Evolutionary conservation across 768 basidiomycete genomes (phyloP), one percentile per base, ranked within the genome.

Genomic region (Panaeolus cyanescens): DNA sequence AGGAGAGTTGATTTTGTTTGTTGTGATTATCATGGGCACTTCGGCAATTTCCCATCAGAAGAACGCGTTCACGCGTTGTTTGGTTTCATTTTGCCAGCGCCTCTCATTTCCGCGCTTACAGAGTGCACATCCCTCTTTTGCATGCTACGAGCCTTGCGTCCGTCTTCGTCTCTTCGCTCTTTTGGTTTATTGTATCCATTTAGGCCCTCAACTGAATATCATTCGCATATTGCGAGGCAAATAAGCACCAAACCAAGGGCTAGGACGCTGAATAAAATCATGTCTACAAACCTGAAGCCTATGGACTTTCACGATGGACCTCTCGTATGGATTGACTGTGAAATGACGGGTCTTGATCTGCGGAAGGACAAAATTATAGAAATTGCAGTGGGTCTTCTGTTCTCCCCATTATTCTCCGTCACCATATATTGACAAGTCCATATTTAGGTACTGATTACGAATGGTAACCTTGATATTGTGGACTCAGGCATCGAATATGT

Each of bases 261-360:
- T 12, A 22, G 22, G 32, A 39, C 32, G 50, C 37, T 17, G 19
- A 20, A 37, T 56, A 55, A 20, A 34, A 57, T 40, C 28, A 64
- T 63, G 62, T 58, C 65, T 22, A 37, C 19, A 31, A 63, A n/a
- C n/a, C n/a, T n/a, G n/a, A n/a, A 59, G 62, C 64, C 67, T 31
- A 64, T 73, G 31, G 71, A 77, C 59, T 83, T 80, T 57, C 64
- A 72, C n/a, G 84, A 83, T 32, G 88, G 89, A 0, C 90, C 91
- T 9, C 74, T 93, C 59, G 88, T 93, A 6, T 90, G 92, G 93
- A 82, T 94, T 55, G 92, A 95, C 72, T 92, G 91, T 66, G 92
- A 95, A 75, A 95, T 94, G 84, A 93, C 92, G 2, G 92, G 92
- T 4, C 79, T 95, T 36, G 74, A 90, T 68, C 81, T 81, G 3